Evolutionary conservation across 2,329 filamentous ascomycete species (phyloP), one percentile per base, ranked within the genome.

Genomic region (Exophiala spinifera): DNA sequence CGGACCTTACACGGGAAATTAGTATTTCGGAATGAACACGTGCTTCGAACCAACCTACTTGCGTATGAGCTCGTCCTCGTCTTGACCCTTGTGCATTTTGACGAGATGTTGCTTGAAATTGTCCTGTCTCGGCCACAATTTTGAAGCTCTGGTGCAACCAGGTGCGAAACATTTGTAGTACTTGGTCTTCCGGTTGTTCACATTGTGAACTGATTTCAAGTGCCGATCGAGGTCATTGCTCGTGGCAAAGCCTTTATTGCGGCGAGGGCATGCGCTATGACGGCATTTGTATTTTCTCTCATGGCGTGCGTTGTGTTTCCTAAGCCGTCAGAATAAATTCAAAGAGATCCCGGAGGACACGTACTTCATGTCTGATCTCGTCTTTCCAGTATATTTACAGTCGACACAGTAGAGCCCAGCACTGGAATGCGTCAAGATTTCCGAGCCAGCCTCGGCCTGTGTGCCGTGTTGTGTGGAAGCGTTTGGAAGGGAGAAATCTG

Each of bases 31-130:
- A 45, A 20, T 36, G 19, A 42, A 28, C 28, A 15, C 34, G 10
- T n/a, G 33, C n/a, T 6, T 21, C 54, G 46, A 14, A 17, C 13
- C 33, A 23, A 64, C 72, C 64, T 71, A 82, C 81, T 64, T 70
- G 61, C 69, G 69, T 46, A 83, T 71, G 5, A 83, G 66, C 1
- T 72, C 66, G 0, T 74, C 65, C 0, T 70, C 61, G 53, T 78
- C 67, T 37, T 76, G 70, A 3, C 76, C 66, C 17, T 1, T 66
- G 57, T 96, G 91, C 64, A 89, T 83, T 10, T 86, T 81, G 46
- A 74, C 76, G 43, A 95, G 77, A 66, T 96, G 91, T 33, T 86
- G 83, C 57, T 85, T 85, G 69, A 96, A 96, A 65, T 96, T 96
- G 69, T 96, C 91, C 47, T 85, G 76, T 19, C 91, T 82, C 1